Percentiles rank a stretch among this genome's conserved stretches.
phyloP scores from a whole-genome alignment of 208 protist species.

The Acanthamoeba royreba region DNA sequence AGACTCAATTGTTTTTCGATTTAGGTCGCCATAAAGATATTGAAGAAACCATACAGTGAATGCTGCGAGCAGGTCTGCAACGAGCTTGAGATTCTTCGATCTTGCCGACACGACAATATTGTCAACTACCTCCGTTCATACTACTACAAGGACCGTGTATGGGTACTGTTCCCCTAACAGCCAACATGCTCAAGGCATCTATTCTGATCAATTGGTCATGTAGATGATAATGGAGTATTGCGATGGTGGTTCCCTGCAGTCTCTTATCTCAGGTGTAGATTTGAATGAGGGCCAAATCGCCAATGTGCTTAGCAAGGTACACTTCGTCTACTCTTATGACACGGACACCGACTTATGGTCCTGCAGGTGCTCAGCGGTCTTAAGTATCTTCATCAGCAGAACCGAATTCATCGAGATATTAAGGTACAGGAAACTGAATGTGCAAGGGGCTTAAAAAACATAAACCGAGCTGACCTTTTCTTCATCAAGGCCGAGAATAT shows the following conservation, averaged over 20 bases:
- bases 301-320: background rate
- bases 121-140: slow-evolving; percentile 21
- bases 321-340: background rate
- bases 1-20: background rate
- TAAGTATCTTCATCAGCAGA: background rate
- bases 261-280: background rate
- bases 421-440: background rate
- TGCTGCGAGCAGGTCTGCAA: background rate
- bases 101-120: slow-evolving; percentile 10
- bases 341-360: background rate
- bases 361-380: background rate
- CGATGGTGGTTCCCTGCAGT: background rate
- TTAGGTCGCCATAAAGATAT: slow-evolving; percentile 35
- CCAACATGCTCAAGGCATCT: background rate
- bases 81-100: background rate
- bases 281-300: slow-evolving; percentile 25
- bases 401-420: slow-evolving; percentile 27
- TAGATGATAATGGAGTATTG: slow-evolving; percentile 37
- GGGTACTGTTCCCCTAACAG: background rate
- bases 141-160: background rate
- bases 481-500: slow-evolving; percentile 36
- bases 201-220: background rate
- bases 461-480: too few species aligned
- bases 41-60: background rate
- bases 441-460: too few species aligned